A percentile compares a stretch with the other conserved stretches of the same genome.
Conservation (phyloP, 306 rosid species). For the Sindora glabra region DNA sequence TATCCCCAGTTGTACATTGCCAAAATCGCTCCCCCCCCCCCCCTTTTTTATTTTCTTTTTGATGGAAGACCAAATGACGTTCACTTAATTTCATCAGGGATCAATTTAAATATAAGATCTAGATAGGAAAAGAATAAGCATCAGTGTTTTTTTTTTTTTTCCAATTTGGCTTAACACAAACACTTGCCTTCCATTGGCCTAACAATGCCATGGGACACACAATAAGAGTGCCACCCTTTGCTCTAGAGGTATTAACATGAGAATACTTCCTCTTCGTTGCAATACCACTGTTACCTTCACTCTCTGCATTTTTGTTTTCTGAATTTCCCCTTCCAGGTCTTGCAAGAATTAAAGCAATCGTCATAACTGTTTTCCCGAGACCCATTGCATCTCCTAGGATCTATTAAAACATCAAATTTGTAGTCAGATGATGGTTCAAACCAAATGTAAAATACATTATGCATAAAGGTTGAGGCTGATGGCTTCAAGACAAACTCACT, state of each 20-base stretch:
- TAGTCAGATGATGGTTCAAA: constrained; percentile 13
- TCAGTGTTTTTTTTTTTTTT: not conserved
- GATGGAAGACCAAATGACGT: not conserved
- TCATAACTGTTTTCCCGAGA: constrained; percentile 94
- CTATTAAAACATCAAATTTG: constrained; percentile 15
- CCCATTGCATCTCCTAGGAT: constrained; percentile 94
- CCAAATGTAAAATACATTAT: not conserved
- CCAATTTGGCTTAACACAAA: not conserved
- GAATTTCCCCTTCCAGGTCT: constrained; percentile 34
- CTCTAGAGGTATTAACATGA: constrained; percentile 7
- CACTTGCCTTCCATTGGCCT: constrained; percentile 81
- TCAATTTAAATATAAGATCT: not conserved
- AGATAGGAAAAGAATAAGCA: not conserved
- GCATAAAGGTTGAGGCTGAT: not conserved
- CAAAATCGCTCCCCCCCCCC: no score
- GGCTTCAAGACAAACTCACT: constrained; percentile 42
- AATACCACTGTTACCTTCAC: not conserved
- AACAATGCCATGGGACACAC: constrained; percentile 91
- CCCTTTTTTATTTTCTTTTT: no score
- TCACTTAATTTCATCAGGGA: not conserved
- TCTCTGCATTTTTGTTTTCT: not conserved
- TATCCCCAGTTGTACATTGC: not conserved
- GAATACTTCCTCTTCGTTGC: constrained; percentile 19
- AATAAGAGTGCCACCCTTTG: constrained; percentile 72
- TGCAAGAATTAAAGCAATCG: constrained; percentile 67